Evolutionary conservation across 345 rosid genomes (phyloP).

Genomic region (Aquilaria sinensis): DNA sequence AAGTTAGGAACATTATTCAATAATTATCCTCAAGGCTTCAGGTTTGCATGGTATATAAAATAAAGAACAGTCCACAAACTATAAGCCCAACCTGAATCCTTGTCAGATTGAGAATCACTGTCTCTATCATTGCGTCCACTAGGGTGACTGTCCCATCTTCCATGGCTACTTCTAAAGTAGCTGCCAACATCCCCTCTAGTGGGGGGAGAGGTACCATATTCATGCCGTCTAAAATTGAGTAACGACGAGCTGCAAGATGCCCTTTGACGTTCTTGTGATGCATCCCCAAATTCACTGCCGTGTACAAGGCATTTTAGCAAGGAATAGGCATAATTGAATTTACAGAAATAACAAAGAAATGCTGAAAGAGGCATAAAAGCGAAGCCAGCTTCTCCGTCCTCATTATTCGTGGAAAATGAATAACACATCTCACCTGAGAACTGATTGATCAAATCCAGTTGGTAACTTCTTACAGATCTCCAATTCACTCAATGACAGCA

Average conservation of each 20-base stretch:
- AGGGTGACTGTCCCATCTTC: constrained; percentile 87
- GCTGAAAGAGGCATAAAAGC: no score
- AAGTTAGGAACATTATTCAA: no score
- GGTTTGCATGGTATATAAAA: no score
- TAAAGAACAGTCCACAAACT: background rate
- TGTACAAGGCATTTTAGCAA: constrained; percentile 9
- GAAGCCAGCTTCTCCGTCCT: background rate
- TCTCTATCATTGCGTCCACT: constrained; percentile 75
- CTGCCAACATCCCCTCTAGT: constrained; percentile 63
- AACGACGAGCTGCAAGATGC: constrained; percentile 43
- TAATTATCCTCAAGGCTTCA: no score
- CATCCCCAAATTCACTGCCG: constrained; percentile 61
- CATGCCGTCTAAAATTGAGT: constrained; percentile 56
- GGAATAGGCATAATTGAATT: constrained; percentile 6
- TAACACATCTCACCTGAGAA: constrained; percentile 41
- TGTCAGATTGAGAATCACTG: constrained; percentile 63
- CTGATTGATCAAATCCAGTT: constrained; percentile 44
- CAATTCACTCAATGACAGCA: constrained; percentile 60
- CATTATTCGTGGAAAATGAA: background rate
- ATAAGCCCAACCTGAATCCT: constrained; percentile 56
- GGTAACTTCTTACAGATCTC: constrained; percentile 76
- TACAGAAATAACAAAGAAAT: no score
- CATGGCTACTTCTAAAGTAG: constrained; percentile 49
- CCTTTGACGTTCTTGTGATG: constrained; percentile 55
- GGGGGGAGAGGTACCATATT: constrained; percentile 87